Evolutionary conservation across 2,329 filamentous ascomycete genomes (phyloP), one percentile per base, ranked within the genome.

Genomic region (Uncinocarpus reesii): DNA sequence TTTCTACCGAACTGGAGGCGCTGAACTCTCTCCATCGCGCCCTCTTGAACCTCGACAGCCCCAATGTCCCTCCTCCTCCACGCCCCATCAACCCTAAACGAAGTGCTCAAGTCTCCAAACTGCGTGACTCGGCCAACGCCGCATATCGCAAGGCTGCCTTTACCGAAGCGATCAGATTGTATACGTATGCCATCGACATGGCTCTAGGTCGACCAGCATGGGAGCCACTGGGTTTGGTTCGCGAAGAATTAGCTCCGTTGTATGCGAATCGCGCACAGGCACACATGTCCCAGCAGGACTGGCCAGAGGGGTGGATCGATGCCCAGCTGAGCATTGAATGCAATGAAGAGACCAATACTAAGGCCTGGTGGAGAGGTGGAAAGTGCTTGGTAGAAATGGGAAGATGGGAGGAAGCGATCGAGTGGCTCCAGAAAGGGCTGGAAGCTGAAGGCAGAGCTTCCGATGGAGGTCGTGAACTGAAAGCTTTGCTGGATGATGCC

Each of bases 11-110:
- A 67, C 77, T 77, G 79, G 88, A 93, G 55, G 81, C 80, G 58
- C 74, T 75, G 1, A 89, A 88, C 77, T 95, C 90, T 48, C 85
- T 81, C 58, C 86, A 69, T 52, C 90, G 69, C 1, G 84, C 84
- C 36, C 78, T 96, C 52, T 73, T 92, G 58, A 67, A 68, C 48
- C 77, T 87, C 57, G 75, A 79, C 38, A 70, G 71, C 0, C 78
- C 83, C 4, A 75, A 78, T 51, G 75, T 87, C 16, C 90, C 90
- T 0, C 88, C 89, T 4, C 84, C 90, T 0, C 92, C 92, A 0
- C 77, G 94, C 35, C 89, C 89, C 51, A 83, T 95, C 53, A 93
- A 95, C 73, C 89, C 87, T 44, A 95, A 95, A 71, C 86, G 90
- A 61, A 82, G 78, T 56, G 87, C 86, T 29, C 81, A 89, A 63